Evolutionary conservation across 768 basidiomycete genomes (phyloP).

Genomic region (Leccinum olivaceopallidum): DNA sequence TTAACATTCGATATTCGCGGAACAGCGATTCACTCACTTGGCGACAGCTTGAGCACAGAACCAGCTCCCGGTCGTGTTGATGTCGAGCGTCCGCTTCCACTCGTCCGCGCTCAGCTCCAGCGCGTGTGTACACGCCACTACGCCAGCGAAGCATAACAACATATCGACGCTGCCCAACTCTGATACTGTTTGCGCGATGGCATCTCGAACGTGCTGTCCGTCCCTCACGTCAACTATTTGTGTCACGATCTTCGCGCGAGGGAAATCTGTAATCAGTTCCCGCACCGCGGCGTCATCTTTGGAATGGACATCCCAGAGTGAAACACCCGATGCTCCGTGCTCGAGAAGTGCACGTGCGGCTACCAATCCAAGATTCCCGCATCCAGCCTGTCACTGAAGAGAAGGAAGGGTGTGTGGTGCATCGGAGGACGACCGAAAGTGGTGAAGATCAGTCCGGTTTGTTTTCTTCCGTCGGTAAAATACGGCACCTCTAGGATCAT

Average conservation of each 20-base stretch:
- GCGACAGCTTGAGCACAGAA: slow-evolving; percentile 44
- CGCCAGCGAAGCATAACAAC: slow-evolving; percentile 45
- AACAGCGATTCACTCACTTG: slow-evolving; percentile 22
- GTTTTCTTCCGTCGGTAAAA: neutral
- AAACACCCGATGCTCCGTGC: slow-evolving; percentile 38
- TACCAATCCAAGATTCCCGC: slow-evolving; percentile 40
- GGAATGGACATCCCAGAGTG: slow-evolving; percentile 28
- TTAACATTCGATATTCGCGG: neutral
- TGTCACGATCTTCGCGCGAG: slow-evolving; percentile 34
- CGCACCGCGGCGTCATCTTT: slow-evolving; percentile 8
- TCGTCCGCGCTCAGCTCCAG: slow-evolving; percentile 32
- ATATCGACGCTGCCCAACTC: slow-evolving; percentile 37
- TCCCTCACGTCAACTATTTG: slow-evolving; percentile 37
- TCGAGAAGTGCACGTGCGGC: slow-evolving; percentile 43
- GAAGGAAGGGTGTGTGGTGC: neutral
- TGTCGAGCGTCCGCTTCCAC: slow-evolving; percentile 41
- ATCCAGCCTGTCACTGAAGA: slow-evolving; percentile 44
- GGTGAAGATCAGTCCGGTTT: neutral
- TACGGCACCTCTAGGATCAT: neutral
- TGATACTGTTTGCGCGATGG: slow-evolving; percentile 25
- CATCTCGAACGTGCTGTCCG: slow-evolving; percentile 27
- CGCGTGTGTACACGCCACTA: slow-evolving; percentile 37
- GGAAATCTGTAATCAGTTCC: slow-evolving; percentile 28
- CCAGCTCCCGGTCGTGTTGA: slow-evolving; percentile 48
- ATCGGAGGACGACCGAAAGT: neutral